Conservation (phyloP, 2,329 filamentous ascomycete species). For the Chaetomium strumarium region DNA sequence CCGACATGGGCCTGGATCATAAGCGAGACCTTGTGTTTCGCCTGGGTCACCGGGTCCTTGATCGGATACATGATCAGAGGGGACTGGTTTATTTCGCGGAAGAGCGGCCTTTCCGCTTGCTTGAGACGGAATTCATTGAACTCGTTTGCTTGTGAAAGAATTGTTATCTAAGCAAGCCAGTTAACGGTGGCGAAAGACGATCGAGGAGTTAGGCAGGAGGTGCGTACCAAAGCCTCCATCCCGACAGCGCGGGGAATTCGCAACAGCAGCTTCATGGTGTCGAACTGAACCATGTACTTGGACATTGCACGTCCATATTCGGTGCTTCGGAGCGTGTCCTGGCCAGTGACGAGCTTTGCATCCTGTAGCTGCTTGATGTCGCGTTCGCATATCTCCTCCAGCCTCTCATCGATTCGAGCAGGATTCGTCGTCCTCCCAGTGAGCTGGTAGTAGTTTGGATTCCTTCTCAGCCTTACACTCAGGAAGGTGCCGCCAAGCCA, state of each 20-base stretch:
- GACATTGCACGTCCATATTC: conserved; percentile 77
- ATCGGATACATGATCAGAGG: conserved; percentile 65
- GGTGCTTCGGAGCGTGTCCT: conserved; percentile 53
- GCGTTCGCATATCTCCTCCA: conserved; percentile 65
- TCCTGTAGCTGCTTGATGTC: conserved; percentile 62
- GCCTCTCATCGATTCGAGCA: conserved; percentile 52
- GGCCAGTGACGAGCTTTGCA: conserved; percentile 47
- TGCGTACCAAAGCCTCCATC: conserved; percentile 63
- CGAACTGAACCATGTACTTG: conserved; percentile 71
- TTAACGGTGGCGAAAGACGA: background rate
- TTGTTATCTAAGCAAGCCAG: conserved; percentile 48
- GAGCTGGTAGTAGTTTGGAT: conserved; percentile 63
- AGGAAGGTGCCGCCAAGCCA: conserved; percentile 78
- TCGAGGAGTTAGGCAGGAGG: too few relatives aligned
- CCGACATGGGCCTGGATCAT: conserved; percentile 73
- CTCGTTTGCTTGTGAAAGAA: conserved; percentile 62
- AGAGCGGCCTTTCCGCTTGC: conserved; percentile 59
- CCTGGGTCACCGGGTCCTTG: conserved; percentile 57
- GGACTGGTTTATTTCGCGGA: conserved; percentile 67
- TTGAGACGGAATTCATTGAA: conserved; percentile 69
- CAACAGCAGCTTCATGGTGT: conserved; percentile 70
- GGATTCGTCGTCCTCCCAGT: conserved; percentile 33
- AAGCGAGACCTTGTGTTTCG: conserved; percentile 70
- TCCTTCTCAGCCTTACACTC: conserved; percentile 64
- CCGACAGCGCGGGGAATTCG: conserved; percentile 54